Evolutionary conservation across 83 land plant genomes (phyloP), one percentile per base, ranked within the genome.

Genomic region (Thuja plicata): DNA sequence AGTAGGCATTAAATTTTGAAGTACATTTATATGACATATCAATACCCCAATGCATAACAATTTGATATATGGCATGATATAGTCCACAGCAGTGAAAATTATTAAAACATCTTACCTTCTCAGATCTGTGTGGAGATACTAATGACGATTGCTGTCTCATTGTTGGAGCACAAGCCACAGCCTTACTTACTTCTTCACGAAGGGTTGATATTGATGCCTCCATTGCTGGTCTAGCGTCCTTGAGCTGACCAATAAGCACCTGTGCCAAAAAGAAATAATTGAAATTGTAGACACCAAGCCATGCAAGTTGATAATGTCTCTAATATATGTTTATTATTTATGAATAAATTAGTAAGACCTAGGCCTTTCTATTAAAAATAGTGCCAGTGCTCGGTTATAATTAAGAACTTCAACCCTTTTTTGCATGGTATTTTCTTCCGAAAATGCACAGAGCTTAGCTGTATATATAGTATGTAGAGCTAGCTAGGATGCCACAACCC

Each of bases 241-340:
- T 97, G 60, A 98, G 90, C 92, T 98, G 99, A 85, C 91, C 92
- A 87, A 97, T 95, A 32, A 98, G 96, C 21, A 91, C 96, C 99
- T 98, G 97, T 87, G 90, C 71, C 37, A 38, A 88, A 34, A 87
- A 38, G 87, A 86, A 89, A 55, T 40, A 89, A 24, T 38, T 40
- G 41, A n/a, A 35, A 46, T 52, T 50, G 45, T 38, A 48, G 57
- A 34, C 12, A 80, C 38, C 35, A 60, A 86, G 66, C 37, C 40
- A 30, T 70, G 32, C 13, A 89, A 78, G 17, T 27, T 34, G 84
- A 41, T 52, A 32, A 30, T 8, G 34, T 57, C 15, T n/a, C 17
- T 38, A 16, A 15, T 52, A 70, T 43, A 43, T 11, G 40, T 30
- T 89, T 4, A 71, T 15, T 24, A 46, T 70, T 81, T 32, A 17